Conservation (phyloP, 176 grass and related monocot genomes). For the Phyllostachys edulis region DNA sequence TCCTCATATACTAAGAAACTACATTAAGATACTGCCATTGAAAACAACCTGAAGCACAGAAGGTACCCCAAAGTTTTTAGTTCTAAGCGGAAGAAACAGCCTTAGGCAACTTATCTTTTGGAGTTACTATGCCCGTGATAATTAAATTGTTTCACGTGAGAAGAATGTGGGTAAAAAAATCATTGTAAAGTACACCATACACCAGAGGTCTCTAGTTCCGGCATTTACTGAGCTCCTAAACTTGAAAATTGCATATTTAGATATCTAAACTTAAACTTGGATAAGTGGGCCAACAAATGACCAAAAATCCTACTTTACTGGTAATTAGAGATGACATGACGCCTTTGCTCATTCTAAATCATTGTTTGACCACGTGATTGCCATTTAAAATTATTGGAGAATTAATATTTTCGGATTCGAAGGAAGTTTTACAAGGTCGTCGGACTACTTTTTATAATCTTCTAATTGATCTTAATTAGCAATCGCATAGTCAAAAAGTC, state of each 20-base stretch:
- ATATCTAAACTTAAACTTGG: background rate
- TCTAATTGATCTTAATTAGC: background rate
- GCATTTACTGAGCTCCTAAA: no score
- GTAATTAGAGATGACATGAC: background rate
- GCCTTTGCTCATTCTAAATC: background rate
- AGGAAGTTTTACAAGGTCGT: background rate
- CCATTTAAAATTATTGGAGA: background rate
- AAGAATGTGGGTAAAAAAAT: no score
- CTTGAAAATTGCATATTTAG: no score
- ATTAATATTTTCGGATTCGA: background rate
- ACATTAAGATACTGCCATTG: no score
- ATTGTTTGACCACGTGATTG: background rate
- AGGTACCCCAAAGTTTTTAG: background rate
- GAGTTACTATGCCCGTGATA: no score
- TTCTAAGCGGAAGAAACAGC: background rate
- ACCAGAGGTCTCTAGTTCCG: no score
- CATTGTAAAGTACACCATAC: no score
- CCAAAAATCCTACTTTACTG: background rate
- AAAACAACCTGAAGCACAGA: background rate
- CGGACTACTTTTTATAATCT: background rate
- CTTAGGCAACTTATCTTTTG: background rate
- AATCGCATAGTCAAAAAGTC: background rate
- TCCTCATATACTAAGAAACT: no score
- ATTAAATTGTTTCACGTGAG: no score
- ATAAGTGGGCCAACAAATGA: background rate